Evolutionary conservation across 1,284 basidiomycete genomes (phyloP), one percentile per base, ranked within the genome.

Genomic region (Exsudoporus floridanus): DNA sequence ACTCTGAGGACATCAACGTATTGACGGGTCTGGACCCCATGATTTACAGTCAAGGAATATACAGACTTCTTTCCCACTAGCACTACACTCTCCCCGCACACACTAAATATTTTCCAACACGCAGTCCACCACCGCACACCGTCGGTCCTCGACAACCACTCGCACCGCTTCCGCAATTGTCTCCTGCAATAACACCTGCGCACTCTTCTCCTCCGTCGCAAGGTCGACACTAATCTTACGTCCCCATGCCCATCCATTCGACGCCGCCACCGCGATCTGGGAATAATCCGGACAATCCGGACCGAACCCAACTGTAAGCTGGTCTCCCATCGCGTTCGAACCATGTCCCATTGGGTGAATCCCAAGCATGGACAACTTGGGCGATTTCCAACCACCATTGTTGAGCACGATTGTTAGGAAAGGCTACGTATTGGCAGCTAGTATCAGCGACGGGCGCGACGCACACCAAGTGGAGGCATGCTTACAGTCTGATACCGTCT

Each of bases 321-420:
- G 68, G 9, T 73, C 71, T 0, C 78, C 79, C 1, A 73, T 65
- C 0, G 72, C 74, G 6, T 64, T 63, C 31, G 80, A 78, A 1
- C 83, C 85, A 36, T 78, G 64, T 0, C 86, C 85, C 0, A 65
- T 57, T 0, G 86, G 86, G 60, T 89, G 80, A 0, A 88, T 77
- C 3, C 78, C 78, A 8, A 86, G 67, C 82, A 88, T 81, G 0
- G 84, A 85, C 9, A 80, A 59, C 54, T 77, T 81, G 4, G 87
- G 86, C 0, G 83, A 80, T 74, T 74, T 81, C 84, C 84, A 87
- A 0, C 84, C 83, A 3, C 84, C 84, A 52, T 89, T 89, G 63
- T 88, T 88, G 27, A 89, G 67, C 1, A 89, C 73, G 55, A 89
- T 72, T 0, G 85, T 88, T 23, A 89, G 66, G 70, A 86, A 88